Evolutionary conservation across 176 grass and related monocot species (phyloP), one percentile per base, ranked within the genome.

Genomic region (Typha latifolia): DNA sequence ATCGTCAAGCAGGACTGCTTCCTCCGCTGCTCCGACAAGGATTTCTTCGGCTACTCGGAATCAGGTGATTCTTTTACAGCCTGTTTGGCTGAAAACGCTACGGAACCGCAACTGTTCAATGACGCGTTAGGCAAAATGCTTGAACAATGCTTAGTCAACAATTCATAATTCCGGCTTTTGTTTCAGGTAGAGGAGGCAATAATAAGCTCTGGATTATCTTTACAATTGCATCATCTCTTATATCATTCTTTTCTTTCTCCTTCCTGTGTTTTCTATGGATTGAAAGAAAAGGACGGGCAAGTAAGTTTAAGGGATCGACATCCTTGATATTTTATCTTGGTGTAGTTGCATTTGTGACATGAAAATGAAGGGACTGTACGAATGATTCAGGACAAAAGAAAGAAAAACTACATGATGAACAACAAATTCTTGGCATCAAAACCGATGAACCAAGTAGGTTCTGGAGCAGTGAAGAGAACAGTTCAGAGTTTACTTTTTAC

Each of bases 1-100:
- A 34, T 3, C 32, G 4, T 64, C 11, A 0, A 3, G 5, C 3
- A 51, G 3, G 3, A 3, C 66, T 69, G 66, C 66, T 12, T 27
- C 22, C 21, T 52, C 19, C 66, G 66, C 48, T 69, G 12, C 66
- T 69, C 66, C 66, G 26, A n/a, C 48, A 7, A 29, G 66, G 0
- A 4, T 6, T 68, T 68, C 66, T 49, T 52, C 21, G 0, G 5
- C 20, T 27, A 22, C 22, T 8, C 49, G n/a, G n/a, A n/a, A n/a
- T n/a, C 24, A 13, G 21, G 27, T 13, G 31, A 29, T 34, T 26
- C 24, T 0, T 26, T 26, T 26, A 26, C 24, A 26, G 24, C 24
- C 24, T 26, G 2, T 26, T 26, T 26, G 24, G 24, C 2, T 26
- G 24, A 26, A 26, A 0, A 26, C 24, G 24, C 24, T 26, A 2